Base-by-base conservation (phyloP, 345 rosid genomes). In the Cardamine chenopodiifolia region DNA sequence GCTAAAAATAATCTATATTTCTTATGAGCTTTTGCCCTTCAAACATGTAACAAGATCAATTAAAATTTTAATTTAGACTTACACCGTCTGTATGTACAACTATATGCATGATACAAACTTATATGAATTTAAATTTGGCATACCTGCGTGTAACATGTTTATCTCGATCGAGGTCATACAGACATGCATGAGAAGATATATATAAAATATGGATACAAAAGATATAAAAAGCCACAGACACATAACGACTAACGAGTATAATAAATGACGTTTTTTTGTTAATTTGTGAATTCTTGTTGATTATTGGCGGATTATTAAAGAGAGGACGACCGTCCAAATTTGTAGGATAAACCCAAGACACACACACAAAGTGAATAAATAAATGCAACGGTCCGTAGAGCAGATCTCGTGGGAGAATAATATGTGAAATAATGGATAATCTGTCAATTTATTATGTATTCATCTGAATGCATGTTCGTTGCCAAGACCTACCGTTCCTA, bases 351-450 rank as follows among this genome's bases (percentile, higher is more conserved):
- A 62, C 68, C 50, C 68, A 8, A 32, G n/a, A 68, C 18, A 44
- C 25, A 72, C 9, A 23, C 29, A 20, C 25, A 54, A 71, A n/a
- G 60, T 49, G 7, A 35, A 72, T 62, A 72, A 39, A 39, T 39
- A 37, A 72, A 62, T 17, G 62, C 45, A 62, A 72, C 29, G 62
- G 40, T 68, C 55, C 49, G 65, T 44, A 31, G 15, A 64, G 77
- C 26, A 48, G 35, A 71, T 60, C 37, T 48, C 37, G 29, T 19
- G 19, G 42, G 52, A 32, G 15, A 29, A 15, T 53, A 64, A 55
- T 64, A 73, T 44, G 57, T 44, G 65, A 73, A 73, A 55, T 55
- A 18, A 64, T 56, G 78, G 71, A 44, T 65, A 49, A 73, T 45
- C 66, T 73, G 66, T 64, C 64, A 73, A 26, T 23, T 23, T 23